Base-by-base conservation (phyloP, 1,284 basidiomycete species). In the Cutaneotrichosporon mucoides region DNA sequence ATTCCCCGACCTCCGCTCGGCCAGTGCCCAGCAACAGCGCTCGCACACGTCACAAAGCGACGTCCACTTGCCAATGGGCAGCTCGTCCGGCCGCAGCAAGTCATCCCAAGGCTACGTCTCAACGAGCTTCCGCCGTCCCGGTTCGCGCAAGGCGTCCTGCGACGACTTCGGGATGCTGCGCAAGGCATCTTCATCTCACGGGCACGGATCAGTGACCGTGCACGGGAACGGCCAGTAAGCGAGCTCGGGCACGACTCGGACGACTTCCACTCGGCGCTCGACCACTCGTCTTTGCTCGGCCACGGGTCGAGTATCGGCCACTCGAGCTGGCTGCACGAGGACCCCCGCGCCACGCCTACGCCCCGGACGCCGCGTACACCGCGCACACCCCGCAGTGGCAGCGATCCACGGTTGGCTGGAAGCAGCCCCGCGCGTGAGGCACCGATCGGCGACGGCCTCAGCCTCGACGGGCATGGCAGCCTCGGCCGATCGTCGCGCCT, bases 381-480 rank as follows among this genome's bases (percentile, higher is more conserved):
- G n/a, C 53, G 42, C 24, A 38, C 46, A 16, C 38, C 16, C 16
- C 50, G 38, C 13, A 44, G 46, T 12, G n/a, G 34, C 6, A 49
- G 48, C 37, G 53, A 60, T 7, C 3, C 48, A 1, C 58, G 58
- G 13, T 45, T 57, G 10, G 52, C 55, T 1, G 59, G 52, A 40
- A 46, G 47, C 24, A 47, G 44, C 5, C 53, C 59, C 0, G 52
- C 52, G 2, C 47, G 48, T 13, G 55, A 45, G 42, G 60, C 53
- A 9, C 42, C 60, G 1, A 13, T 55, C 13, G 56, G 56, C 35
- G 60, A 61, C 35, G 56, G 60, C 2, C 43, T 55, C 7, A 47
- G 24, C 37, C 5, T 34, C 3, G 49, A 52, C 10, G n/a, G 37
- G 24, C 53, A 51, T n/a, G 4, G 48, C 1, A 44, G 52, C 12